Base-by-base conservation (phyloP, 2,329 filamentous ascomycete genomes). In the Chlorencoelia australis region DNA sequence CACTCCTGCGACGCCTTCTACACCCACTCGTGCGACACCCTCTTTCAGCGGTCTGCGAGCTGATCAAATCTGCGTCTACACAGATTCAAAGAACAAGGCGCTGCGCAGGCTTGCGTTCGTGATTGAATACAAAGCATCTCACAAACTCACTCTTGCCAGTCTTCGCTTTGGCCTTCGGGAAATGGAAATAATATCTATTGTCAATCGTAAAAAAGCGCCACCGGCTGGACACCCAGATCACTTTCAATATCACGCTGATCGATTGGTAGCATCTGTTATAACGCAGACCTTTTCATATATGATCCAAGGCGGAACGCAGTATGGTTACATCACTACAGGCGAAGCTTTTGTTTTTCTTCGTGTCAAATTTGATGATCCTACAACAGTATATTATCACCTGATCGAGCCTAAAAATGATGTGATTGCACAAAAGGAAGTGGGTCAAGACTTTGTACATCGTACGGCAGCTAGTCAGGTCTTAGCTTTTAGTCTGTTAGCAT, bases 111-210 rank as follows among this genome's bases (percentile, higher is more conserved):
- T 17, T 14, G 28, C 27, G 4, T 25, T 37, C 8, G 14, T 28
- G 2, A 16, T 31, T 9, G 35, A 37, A 37, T 31, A 37, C 21
- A 37, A 37, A 37, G 27, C 35, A 3, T 28, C 35, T 24, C 35
- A 37, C 15, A 31, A 31, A 9, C 28, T 37, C 13, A 31, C 3
- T 11, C 18, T 31, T 7, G 20, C 17, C 9, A 11, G 25, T 30
- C 20, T 36, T 24, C 16, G 9, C 7, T 13, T 10, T 14, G 20
- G 35, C 6, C 35, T 37, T 11, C 20, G 20, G 8, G 20, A 37
- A 14, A 37, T 37, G 28, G 26, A 37, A 4, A 2, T 37, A 9
- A 25, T 31, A 22, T 7, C 14, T 10, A 3, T 37, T 4, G 16
- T 31, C 7, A 15, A 31, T 18, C 2, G 4, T 14, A 2, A 7